A percentile compares a stretch with the other conserved stretches of the same genome.
Conservation (phyloP, 305 asterid species). For the Fraxinus baroniana region DNA sequence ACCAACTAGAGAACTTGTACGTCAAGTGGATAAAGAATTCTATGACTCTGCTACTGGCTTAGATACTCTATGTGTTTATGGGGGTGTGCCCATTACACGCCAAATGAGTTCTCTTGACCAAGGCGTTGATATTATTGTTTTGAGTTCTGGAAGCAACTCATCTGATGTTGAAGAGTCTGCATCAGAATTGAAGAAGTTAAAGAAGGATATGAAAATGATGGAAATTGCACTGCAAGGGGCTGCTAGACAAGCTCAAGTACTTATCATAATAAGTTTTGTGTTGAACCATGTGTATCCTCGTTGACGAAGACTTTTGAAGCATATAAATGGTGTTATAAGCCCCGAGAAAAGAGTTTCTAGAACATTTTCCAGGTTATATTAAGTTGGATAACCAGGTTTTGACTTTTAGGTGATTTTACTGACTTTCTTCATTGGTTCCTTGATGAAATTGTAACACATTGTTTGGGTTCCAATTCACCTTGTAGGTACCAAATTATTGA, state of each 20-base stretch:
- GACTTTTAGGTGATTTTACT: background rate
- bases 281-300: conserved; percentile 10
- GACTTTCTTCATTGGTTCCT: background rate
- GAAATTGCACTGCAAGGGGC: conserved; percentile 93
- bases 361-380: background rate
- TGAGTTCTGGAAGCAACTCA: conserved; percentile 42
- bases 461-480: background rate
- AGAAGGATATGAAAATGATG: conserved; percentile 96
- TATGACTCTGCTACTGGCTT: conserved; percentile 69
- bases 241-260: conserved; percentile 96
- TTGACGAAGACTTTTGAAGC: background rate
- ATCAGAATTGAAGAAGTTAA: conserved; percentile 61
- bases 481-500: background rate
- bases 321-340: conserved; percentile 1
- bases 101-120: conserved; percentile 83
- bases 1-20: conserved; percentile 94
- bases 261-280: conserved; percentile 1
- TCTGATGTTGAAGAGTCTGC: conserved; percentile 41
- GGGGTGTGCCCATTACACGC: conserved; percentile 74
- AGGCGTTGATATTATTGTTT: conserved; percentile 78
- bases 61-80: conserved; percentile 85
- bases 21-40: conserved; percentile 92
- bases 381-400: background rate
- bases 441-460: background rate
- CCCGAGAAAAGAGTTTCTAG: background rate